phyloP scores from a whole-genome alignment of 345 rosid species.

The Dimocarpus longan region DNA sequence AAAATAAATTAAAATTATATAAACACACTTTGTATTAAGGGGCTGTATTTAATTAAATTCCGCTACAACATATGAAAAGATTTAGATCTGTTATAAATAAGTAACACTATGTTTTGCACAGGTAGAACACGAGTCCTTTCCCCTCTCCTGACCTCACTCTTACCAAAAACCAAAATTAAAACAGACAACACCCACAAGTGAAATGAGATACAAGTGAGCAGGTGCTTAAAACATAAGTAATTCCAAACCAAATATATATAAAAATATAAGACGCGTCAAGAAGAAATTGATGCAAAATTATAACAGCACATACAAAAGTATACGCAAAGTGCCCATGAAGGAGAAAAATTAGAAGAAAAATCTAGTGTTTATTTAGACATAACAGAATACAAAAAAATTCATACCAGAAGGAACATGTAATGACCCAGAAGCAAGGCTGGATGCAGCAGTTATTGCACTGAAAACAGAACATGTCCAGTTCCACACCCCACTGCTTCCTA shows the following conservation, averaged over 20 bases:
- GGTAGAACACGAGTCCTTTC: not conserved
- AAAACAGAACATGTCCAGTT: slow-evolving; percentile 96
- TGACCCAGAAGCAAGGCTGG: slow-evolving; percentile 97
- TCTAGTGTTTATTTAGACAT: slow-evolving; percentile 12
- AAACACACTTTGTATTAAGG: not conserved
- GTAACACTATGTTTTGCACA: not conserved
- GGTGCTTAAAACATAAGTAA: not conserved
- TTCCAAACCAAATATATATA: not conserved
- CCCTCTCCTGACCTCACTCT: not conserved
- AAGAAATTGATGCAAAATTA: not conserved
- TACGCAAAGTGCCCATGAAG: not conserved
- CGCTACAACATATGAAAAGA: not conserved
- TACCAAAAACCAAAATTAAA: not conserved
- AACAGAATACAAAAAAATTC: slow-evolving; percentile 24
- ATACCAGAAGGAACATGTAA: slow-evolving; percentile 81
- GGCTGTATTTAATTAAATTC: not conserved
- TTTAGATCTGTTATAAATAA: not conserved
- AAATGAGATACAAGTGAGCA: not conserved
- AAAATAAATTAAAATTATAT: not conserved
- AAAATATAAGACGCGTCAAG: not conserved
- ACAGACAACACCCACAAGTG: not conserved
- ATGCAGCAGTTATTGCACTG: slow-evolving; percentile 95
- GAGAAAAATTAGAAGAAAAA: not conserved
- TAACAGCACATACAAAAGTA: not conserved
- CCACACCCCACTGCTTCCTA: slow-evolving; percentile 95